Conservation (phyloP, 2,329 filamentous ascomycete species). For the Gnomoniopsis smithogilvyi region DNA sequence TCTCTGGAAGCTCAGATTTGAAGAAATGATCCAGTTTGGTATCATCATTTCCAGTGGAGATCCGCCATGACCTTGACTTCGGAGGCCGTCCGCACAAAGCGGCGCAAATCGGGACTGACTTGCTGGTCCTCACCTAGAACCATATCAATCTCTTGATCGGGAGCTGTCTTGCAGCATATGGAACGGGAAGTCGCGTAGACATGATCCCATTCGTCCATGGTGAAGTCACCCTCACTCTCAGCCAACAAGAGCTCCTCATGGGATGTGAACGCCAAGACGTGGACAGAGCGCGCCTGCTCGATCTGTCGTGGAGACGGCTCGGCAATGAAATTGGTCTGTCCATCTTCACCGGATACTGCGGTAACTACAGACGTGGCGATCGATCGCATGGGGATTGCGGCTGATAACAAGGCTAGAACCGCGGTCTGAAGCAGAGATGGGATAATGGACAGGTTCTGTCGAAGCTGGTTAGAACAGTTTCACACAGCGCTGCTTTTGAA, state of each 20-base stretch:
- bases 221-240: slow-evolving; percentile 80
- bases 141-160: slow-evolving; percentile 34
- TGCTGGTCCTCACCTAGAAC: slow-evolving; percentile 41
- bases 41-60: slow-evolving; percentile 54
- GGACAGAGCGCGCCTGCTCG: slow-evolving; percentile 64
- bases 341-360: slow-evolving; percentile 41
- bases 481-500: not conserved
- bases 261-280: slow-evolving; percentile 81
- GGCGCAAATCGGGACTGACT: slow-evolving; percentile 49
- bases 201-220: slow-evolving; percentile 70
- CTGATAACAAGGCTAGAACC: slow-evolving; percentile 74
- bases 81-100: slow-evolving; percentile 60
- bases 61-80: slow-evolving; percentile 51
- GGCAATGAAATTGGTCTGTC: slow-evolving; percentile 40
- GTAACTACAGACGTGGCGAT: slow-evolving; percentile 66
- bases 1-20: not conserved
- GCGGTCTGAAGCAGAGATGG: slow-evolving; percentile 80
- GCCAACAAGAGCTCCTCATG: slow-evolving; percentile 69
- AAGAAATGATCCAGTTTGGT: not conserved
- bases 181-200: slow-evolving; percentile 62
- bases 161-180: slow-evolving; percentile 55
- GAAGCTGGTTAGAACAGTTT: slow-evolving; percentile 21
- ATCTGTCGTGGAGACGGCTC: slow-evolving; percentile 64
- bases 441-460: slow-evolving; percentile 72
- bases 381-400: slow-evolving; percentile 74